Base-by-base conservation (phyloP, 768 basidiomycete species). In the Sarcomyxa edulis region DNA sequence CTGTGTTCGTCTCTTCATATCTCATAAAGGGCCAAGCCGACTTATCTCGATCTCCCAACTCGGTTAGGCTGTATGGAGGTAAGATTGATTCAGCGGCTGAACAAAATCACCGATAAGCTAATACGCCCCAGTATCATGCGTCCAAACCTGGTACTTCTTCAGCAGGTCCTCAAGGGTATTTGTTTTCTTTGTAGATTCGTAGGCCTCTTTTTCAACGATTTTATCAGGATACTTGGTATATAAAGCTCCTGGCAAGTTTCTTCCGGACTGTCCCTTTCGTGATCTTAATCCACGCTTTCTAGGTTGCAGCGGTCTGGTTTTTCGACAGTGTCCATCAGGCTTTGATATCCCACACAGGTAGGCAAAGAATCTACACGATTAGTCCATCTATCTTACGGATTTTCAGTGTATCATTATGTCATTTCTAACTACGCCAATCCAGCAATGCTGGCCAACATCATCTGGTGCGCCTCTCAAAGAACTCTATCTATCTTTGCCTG, bases 111-210 rank as follows among this genome's bases (percentile, higher is more conserved):
- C 12, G 7, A n/a, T n/a, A n/a, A n/a, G n/a, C n/a, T n/a, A n/a
- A n/a, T n/a, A n/a, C 26, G 21, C 21, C 22, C 15, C 38, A 78
- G 76, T 78, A 7, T 74, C 76, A 3, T 74, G 71, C 45, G 66
- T 74, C 21, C 75, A 78, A 50, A 69, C 74, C 1, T 72, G 69
- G 65, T 76, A 70, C 49, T 78, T 76, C 42, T 78, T 71, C 49
- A 56, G 63, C 40, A 64, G 68, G 37, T 77, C 75, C 40, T 51
- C 48, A 7, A 62, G 64, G 48, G 70, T 63, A 45, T n/a, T n/a
- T n/a, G n/a, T n/a, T n/a, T n/a, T n/a, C n/a, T n/a, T n/a, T n/a
- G n/a, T n/a, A n/a, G n/a, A n/a, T n/a, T n/a, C 42, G 8, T 4
- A 10, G 14, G 18, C 15, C 11, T 24, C 36, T 25, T 19, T n/a